A percentile compares a stretch with the other conserved stretches of the same genome.
Conservation (phyloP, 1,284 basidiomycete genomes). For the Puccinia novopanici region DNA sequence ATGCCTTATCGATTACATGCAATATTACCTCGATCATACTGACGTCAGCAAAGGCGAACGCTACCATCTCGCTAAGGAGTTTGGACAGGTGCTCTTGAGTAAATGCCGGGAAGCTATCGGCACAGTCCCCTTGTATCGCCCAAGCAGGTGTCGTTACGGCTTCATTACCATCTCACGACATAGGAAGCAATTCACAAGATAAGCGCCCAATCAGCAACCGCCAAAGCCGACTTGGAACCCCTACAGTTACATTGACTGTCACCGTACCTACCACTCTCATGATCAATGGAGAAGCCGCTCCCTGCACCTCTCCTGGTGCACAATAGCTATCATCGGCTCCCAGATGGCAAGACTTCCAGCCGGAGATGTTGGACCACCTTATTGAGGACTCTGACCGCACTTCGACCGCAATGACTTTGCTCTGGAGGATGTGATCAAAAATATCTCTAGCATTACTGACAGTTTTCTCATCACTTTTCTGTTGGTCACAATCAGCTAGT, state of each 20-base stretch:
- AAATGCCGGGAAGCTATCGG: too few species aligned
- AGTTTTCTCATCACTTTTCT: slow-evolving; percentile 32
- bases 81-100: too few species aligned
- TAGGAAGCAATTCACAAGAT: not conserved
- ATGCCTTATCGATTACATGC: too few species aligned
- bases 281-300: too few species aligned
- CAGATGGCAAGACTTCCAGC: not conserved
- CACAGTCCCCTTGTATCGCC: slow-evolving; percentile 76
- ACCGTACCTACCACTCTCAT: too few species aligned
- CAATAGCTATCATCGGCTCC: not conserved
- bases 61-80: too few species aligned
- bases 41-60: too few species aligned
- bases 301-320: not conserved
- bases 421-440: slow-evolving; percentile 10
- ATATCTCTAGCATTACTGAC: slow-evolving; percentile 12
- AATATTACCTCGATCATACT: too few species aligned
- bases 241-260: slow-evolving; percentile 19
- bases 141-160: slow-evolving; percentile 11
- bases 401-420: slow-evolving; percentile 10
- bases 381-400: slow-evolving; percentile 19
- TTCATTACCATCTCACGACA: not conserved
- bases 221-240: not conserved
- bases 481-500: slow-evolving; percentile 24
- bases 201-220: slow-evolving; percentile 7
- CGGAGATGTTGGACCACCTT: not conserved